These are phyloP conservation scores for Withania somnifera DNA, from an alignment of 305 asterid species.

Conservation along the genomic window DNA sequence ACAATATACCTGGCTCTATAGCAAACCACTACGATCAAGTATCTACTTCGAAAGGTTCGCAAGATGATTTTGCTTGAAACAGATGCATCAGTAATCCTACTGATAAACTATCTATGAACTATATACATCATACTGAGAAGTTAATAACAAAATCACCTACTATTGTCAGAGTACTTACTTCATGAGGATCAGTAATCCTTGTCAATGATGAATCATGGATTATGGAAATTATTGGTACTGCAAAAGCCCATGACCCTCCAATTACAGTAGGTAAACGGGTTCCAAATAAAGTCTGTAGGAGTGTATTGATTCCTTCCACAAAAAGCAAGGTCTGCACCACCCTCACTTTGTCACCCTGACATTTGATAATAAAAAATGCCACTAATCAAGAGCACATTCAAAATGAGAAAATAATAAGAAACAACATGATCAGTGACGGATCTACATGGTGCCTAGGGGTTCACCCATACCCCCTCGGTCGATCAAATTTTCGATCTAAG, in stretches of 20 bases:
- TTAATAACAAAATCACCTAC: neutral
- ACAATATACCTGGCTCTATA: neutral
- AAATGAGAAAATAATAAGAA: neutral
- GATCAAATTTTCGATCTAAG: too few species aligned
- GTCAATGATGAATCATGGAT: conserved; percentile 71
- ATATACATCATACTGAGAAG: neutral
- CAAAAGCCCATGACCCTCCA: conserved; percentile 98
- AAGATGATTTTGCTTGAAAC: neutral
- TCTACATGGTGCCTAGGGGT: too few species aligned
- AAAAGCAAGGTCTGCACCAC: conserved; percentile 88
- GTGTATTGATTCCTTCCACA: conserved; percentile 80
- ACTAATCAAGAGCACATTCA: neutral
- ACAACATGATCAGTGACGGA: too few species aligned
- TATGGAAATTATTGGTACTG: conserved; percentile 79
- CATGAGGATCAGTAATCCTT: conserved; percentile 58
- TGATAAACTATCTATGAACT: neutral
- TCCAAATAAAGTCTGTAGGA: conserved; percentile 79
- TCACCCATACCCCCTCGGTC: too few species aligned
- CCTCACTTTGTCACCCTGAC: conserved; percentile 80
- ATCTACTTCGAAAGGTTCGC: neutral
- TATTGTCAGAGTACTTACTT: conserved; percentile 25
- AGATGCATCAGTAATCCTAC: too few species aligned
- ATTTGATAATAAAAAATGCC: neutral
- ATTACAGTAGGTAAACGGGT: conserved; percentile 85
- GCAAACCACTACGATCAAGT: neutral